These are phyloP conservation scores for Hyphopichia wangnamkhiaoensis DNA, from an alignment of 1,139 yeast genomes.

Conservation along the genomic window DNA sequence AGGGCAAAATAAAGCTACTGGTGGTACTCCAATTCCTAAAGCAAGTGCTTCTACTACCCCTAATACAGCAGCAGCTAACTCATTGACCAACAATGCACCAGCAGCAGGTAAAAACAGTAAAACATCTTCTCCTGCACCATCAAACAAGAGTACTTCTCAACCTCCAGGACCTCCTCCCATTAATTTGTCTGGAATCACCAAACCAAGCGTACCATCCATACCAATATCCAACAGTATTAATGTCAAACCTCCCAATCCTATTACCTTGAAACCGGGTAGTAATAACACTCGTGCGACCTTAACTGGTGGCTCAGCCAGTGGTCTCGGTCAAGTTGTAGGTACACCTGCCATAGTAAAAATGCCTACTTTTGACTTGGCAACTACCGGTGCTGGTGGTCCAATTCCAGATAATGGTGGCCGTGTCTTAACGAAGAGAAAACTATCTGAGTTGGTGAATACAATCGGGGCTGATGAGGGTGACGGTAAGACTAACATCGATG, in stretches of 20 bases:
- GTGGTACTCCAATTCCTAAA: conserved; percentile 9
- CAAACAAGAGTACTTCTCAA: conserved; percentile 3
- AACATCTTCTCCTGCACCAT: conserved; percentile 7
- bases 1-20: conserved; percentile 1
- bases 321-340: conserved; percentile 57
- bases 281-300: conserved; percentile 71
- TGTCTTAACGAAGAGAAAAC: conserved; percentile 83
- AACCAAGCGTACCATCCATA: conserved; percentile 68
- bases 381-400: conserved; percentile 31
- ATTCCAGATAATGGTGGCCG: conserved; percentile 64
- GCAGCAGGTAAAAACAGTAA: conserved; percentile 2
- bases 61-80: conserved; percentile 11
- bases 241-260: conserved; percentile 65
- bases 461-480: conserved; percentile 86
- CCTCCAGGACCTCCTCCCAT: conserved; percentile 15
- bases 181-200: conserved; percentile 49
- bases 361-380: conserved; percentile 78
- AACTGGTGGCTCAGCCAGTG: conserved; percentile 80
- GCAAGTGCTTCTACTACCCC: conserved; percentile 11
- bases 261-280: conserved; percentile 47
- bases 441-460: conserved; percentile 79
- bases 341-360: conserved; percentile 77
- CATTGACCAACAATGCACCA: conserved; percentile 2
- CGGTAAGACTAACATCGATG: conserved; percentile 88
- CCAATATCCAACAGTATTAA: conserved; percentile 72